Base-by-base conservation (phyloP, 2,329 filamentous ascomycete genomes). In the Albophoma yamanashiensis region DNA sequence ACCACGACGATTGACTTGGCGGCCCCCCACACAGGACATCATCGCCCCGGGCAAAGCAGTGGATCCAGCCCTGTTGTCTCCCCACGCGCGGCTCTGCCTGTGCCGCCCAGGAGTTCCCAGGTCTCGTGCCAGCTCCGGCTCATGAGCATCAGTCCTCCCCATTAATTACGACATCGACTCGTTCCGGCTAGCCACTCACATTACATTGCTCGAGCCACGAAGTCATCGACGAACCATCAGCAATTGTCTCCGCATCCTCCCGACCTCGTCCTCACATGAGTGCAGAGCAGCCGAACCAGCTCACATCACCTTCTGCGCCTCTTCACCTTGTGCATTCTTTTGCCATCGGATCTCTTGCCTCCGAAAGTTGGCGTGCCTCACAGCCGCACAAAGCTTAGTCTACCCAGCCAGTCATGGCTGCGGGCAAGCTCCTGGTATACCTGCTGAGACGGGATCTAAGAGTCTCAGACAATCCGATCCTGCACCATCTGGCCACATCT, bases 391-490 rank as follows among this genome's bases (percentile, higher is more conserved):
- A 27, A 27, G 11, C 34, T 17, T 4, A 53, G 31, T 8, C 3
- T 4, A 3, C 14, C n/a, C 40, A 11, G 64, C n/a, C 40, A 11
- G 64, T 50, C 47, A 76, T 76, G 74, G 62, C 69, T 55, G 64
- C 68, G 43, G 67, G 67, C 39, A 83, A 80, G 39, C 78, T 89
- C 31, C 75, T 92, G 58, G 78, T 93, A 59, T 92, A 91, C 68
- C 71, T 92, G 27, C 72, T 92, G 42, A 84, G 89, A 53, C 84
- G 86, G 65, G 90, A 93, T 69, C 78, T 92, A 25, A 86, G 90
- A 62, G 77, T 89, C 34, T 78, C 82, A 36, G 89, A 93, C 72
- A 92, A 92, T 67, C 89, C 89, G 0, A 79, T 92, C 50, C 79
- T 93, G 25, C 79, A 90, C 68, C 79, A 73, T 66, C 76, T 82